These are phyloP conservation scores for Taxawa tesnikishii DNA, from an alignment of 2,329 filamentous ascomycete species.

Conservation along the genomic window DNA sequence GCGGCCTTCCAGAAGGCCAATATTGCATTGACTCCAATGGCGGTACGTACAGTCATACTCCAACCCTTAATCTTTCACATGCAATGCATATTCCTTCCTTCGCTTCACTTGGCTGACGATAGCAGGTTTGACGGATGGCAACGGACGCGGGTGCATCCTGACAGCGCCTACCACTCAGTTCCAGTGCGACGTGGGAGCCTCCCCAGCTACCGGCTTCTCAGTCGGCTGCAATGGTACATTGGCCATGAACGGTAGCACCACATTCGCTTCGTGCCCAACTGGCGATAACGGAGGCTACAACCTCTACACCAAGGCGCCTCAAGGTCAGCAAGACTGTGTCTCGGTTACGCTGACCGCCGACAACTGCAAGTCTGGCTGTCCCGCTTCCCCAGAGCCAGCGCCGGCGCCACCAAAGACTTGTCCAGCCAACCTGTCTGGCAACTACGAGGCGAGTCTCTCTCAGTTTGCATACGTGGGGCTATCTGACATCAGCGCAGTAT, in stretches of 20 bases:
- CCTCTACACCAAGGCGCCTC: slow-evolving; percentile 35
- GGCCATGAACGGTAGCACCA: slow-evolving; percentile 35
- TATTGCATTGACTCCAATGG: slow-evolving; percentile 45
- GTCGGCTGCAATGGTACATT: slow-evolving; percentile 42
- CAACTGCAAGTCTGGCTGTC: slow-evolving; percentile 20
- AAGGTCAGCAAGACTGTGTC: slow-evolving; percentile 35
- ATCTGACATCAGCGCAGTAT: slow-evolving; percentile 21
- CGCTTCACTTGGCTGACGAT: neutral
- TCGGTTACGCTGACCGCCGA: slow-evolving; percentile 33
- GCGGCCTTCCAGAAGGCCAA: slow-evolving; percentile 28
- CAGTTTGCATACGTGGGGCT: no score
- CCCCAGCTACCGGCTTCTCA: slow-evolving; percentile 42
- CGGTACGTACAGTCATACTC: slow-evolving; percentile 11
- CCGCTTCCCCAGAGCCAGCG: slow-evolving; percentile 33
- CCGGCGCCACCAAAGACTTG: slow-evolving; percentile 19
- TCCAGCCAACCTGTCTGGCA: slow-evolving; percentile 7
- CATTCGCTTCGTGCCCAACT: slow-evolving; percentile 51
- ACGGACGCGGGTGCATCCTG: slow-evolving; percentile 50
- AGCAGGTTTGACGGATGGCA: slow-evolving; percentile 38
- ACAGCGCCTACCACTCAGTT: slow-evolving; percentile 47
- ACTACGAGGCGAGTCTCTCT: slow-evolving; percentile 7
- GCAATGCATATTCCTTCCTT: slow-evolving; percentile 1
- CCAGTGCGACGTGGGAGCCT: slow-evolving; percentile 46
- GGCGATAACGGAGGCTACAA: slow-evolving; percentile 43
- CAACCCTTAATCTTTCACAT: neutral